Evolutionary conservation across 2,329 filamentous ascomycete genomes (phyloP).

Genomic region (Hirsutella thompsonii): DNA sequence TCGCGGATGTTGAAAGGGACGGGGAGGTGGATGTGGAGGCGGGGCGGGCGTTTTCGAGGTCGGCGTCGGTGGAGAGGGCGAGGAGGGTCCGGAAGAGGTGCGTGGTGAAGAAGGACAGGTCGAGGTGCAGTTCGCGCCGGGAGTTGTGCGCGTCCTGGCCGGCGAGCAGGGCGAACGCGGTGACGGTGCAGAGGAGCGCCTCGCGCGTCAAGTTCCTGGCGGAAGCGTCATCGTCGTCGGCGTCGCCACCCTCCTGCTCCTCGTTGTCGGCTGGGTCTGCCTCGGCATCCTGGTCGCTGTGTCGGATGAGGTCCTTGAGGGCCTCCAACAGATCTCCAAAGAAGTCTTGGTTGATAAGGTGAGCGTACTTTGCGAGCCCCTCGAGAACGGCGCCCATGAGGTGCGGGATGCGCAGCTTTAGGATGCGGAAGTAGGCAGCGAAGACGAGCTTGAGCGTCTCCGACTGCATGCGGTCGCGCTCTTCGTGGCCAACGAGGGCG

Average conservation of each 20-base stretch:
- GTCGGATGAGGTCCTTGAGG: constrained; percentile 78
- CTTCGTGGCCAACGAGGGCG: constrained; percentile 81
- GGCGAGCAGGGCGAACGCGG: constrained; percentile 88
- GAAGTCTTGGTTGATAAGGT: constrained; percentile 98
- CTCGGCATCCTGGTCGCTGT: constrained; percentile 48
- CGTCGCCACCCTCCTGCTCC: constrained; percentile 28
- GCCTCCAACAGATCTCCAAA: constrained; percentile 94
- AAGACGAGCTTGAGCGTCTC: constrained; percentile 96
- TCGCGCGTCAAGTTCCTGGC: constrained; percentile 71
- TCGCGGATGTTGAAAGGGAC: too few species aligned
- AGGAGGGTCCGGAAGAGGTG: constrained; percentile 84
- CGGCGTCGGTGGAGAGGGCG: constrained; percentile 64
- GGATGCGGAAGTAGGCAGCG: constrained; percentile 83
- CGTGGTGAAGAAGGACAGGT: constrained; percentile 88
- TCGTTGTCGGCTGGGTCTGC: constrained; percentile 27
- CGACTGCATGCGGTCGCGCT: constrained; percentile 84
- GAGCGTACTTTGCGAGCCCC: constrained; percentile 83
- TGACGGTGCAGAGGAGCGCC: constrained; percentile 85
- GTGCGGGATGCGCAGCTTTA: constrained; percentile 68
- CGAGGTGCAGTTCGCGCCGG: constrained; percentile 68
- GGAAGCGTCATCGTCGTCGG: constrained; percentile 31
- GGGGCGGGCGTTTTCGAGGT: constrained; percentile 64
- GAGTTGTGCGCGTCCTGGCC: constrained; percentile 87
- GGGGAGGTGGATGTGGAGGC: constrained; percentile 25
- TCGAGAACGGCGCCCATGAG: constrained; percentile 97